These are phyloP conservation scores for Daldinia bambusicola DNA, from an alignment of 495 filamentous ascomycete species.

Conservation along the genomic window DNA sequence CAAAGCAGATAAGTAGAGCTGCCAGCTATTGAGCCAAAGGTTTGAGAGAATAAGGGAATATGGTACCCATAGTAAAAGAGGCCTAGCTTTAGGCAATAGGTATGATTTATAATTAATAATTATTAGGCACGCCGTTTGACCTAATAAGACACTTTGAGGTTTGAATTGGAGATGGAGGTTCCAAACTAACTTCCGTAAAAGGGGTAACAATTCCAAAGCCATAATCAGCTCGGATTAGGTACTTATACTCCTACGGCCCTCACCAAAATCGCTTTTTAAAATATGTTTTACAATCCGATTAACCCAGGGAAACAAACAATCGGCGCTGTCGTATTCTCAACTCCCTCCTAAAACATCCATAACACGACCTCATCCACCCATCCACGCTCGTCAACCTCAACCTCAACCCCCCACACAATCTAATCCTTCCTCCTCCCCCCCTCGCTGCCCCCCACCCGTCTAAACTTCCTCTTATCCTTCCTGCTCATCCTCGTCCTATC, in stretches of 20 bases:
- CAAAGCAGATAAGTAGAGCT: background rate
- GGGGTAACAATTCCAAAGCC: no score
- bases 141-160: no score
- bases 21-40: background rate
- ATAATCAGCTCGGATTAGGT: background rate
- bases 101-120: no score
- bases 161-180: no score
- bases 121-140: no score
- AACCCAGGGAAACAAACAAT: background rate
- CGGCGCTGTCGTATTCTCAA: background rate
- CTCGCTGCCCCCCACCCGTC: conserved; percentile 56
- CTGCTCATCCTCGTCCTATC: conserved; percentile 75
- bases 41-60: background rate
- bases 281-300: background rate
- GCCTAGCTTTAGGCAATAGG: no score
- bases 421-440: conserved; percentile 41
- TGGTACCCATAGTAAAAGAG: no score
- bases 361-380: background rate
- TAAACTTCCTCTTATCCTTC: conserved; percentile 79
- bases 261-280: background rate
- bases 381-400: conserved; percentile 5
- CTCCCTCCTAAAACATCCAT: background rate
- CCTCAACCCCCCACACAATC: background rate
- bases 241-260: background rate
- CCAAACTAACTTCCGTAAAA: no score